A percentile compares a stretch with the other conserved stretches of the same genome.
These are phyloP conservation scores for Schizosaccharomyces japonicus DNA, from an alignment of 805 yeast species.

Conservation along the genomic window DNA sequence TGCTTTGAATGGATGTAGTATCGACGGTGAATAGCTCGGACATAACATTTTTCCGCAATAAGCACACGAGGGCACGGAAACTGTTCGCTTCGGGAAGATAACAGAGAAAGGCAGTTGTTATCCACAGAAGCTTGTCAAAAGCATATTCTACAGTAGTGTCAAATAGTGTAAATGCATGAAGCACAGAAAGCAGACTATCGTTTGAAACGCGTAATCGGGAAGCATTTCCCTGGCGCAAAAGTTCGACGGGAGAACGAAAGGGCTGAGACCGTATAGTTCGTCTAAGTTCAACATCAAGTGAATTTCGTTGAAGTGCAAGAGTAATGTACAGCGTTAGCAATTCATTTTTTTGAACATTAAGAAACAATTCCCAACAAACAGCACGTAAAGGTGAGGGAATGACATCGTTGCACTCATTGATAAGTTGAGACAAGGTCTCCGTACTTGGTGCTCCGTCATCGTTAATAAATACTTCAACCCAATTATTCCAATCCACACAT, in stretches of 20 bases:
- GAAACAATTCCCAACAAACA: not conserved
- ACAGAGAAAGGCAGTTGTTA: not conserved
- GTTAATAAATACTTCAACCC: too few species aligned
- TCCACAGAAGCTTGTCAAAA: not conserved
- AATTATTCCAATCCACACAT: too few species aligned
- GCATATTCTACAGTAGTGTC: slow-evolving; percentile 1
- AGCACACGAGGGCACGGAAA: not conserved
- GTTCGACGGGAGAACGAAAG: not conserved
- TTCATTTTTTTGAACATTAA: not conserved
- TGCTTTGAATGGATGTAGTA: not conserved
- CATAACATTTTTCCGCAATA: not conserved
- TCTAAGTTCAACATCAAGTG: not conserved
- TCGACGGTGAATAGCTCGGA: not conserved
- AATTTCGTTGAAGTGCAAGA: not conserved
- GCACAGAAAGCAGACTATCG: not conserved
- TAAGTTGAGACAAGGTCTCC: too few species aligned
- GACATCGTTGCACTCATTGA: not conserved
- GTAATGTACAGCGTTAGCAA: not conserved
- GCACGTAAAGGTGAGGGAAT: not conserved
- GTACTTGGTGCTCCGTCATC: too few species aligned
- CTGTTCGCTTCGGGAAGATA: not conserved
- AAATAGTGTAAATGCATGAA: slow-evolving; percentile 1
- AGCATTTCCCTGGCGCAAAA: not conserved
- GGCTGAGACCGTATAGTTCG: not conserved
- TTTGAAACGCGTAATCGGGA: not conserved